A percentile compares a stretch with the other conserved stretches of the same genome.
Evolutionary conservation across 768 basidiomycete genomes (phyloP).

Genomic region (Tremella mesenterica): DNA sequence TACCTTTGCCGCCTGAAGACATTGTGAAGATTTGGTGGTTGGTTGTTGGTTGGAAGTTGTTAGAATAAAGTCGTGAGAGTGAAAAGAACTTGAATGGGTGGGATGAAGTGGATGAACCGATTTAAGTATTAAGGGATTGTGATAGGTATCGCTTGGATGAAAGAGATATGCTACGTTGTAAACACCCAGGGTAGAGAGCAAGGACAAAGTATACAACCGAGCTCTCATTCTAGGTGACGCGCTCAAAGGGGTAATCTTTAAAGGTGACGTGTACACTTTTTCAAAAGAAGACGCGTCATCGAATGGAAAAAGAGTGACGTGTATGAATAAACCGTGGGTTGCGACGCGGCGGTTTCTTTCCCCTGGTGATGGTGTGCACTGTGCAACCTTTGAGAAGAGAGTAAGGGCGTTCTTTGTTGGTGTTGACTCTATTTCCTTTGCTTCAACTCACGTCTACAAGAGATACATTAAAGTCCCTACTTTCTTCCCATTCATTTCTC

Average conservation of each 20-base stretch:
- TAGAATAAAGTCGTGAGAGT: slow-evolving; percentile 13
- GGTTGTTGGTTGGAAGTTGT: slow-evolving; percentile 14
- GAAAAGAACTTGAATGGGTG: slow-evolving; percentile 7
- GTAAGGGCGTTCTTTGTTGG: too few species aligned
- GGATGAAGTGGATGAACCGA: slow-evolving; percentile 9
- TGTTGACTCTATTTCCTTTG: background rate
- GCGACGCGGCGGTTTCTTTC: background rate
- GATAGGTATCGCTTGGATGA: too few species aligned
- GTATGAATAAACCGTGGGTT: background rate
- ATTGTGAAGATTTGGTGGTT: slow-evolving; percentile 33
- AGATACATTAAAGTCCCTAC: too few species aligned
- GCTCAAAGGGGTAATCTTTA: too few species aligned
- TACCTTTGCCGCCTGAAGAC: slow-evolving; percentile 47
- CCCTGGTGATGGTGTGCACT: background rate
- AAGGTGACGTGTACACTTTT: too few species aligned
- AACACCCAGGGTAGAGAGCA: too few species aligned
- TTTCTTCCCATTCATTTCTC: background rate
- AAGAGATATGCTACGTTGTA: too few species aligned
- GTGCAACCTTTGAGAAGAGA: background rate
- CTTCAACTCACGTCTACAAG: too few species aligned
- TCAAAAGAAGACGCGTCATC: background rate
- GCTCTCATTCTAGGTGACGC: background rate
- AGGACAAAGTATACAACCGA: background rate
- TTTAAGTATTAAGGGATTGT: too few species aligned
- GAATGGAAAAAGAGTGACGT: background rate